Percentiles rank a stretch among this genome's conserved stretches.
Evolutionary conservation across 768 basidiomycete species (phyloP).

Genomic region (Daedalea quercina): DNA sequence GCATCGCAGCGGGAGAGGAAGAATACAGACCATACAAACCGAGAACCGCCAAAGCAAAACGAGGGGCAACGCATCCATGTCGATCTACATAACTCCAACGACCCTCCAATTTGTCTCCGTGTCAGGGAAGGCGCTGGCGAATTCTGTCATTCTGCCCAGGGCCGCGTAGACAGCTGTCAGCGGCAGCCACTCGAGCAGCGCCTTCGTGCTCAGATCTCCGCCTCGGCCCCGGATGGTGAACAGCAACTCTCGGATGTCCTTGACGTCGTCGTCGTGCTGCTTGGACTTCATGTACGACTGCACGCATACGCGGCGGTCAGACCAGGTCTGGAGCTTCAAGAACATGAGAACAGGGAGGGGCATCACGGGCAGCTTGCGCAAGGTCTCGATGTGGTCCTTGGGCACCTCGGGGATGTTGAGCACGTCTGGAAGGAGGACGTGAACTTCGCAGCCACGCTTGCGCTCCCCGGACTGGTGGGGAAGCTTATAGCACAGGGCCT

Average conservation of each 20-base stretch:
- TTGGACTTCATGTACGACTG: conserved; percentile 29
- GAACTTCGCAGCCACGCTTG: conserved; percentile 19
- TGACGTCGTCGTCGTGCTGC: conserved; percentile 24
- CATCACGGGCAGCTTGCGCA: conserved; percentile 19
- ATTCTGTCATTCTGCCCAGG: conserved; percentile 2
- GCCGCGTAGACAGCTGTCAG: neutral
- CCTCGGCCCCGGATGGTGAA: conserved; percentile 20
- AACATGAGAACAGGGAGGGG: conserved; percentile 23
- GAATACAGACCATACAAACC: too few species aligned
- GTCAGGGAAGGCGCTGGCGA: neutral
- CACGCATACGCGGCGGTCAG: conserved; percentile 21
- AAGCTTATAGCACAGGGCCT: conserved; percentile 34
- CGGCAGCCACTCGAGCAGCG: conserved; percentile 7
- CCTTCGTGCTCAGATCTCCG: neutral
- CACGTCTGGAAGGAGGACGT: conserved; percentile 21
- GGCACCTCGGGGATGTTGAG: conserved; percentile 20
- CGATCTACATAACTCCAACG: neutral
- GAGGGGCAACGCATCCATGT: neutral
- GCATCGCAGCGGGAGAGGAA: too few species aligned
- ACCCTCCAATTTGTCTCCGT: neutral
- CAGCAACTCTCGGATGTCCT: conserved; percentile 34
- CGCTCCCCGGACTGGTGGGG: neutral
- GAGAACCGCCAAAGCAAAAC: too few species aligned
- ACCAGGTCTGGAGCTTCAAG: conserved; percentile 26
- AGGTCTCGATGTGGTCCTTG: conserved; percentile 1